Conservation (phyloP, 192 early-diverging fungal genomes). For the Podila horticola region DNA sequence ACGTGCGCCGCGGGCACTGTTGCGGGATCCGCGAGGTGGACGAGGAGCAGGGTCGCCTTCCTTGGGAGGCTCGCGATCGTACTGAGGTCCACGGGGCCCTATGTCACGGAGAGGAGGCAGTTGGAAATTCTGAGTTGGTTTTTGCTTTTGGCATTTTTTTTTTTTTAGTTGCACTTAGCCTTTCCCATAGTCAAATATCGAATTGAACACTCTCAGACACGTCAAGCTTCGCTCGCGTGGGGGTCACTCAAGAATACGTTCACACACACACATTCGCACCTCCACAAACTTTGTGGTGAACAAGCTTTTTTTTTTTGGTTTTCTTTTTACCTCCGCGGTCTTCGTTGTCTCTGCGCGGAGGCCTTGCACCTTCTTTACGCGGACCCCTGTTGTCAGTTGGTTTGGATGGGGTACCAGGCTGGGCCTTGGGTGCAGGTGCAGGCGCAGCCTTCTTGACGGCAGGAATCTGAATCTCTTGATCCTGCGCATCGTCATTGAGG, state of each 20-base stretch:
- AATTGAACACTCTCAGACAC: too few relatives aligned
- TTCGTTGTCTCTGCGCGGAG: not conserved
- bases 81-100: conserved; percentile 32
- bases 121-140: too few relatives aligned
- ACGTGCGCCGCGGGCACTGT: conserved; percentile 57
- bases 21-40: conserved; percentile 53
- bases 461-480: conserved; percentile 54
- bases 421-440: conserved; percentile 10
- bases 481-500: conserved; percentile 68
- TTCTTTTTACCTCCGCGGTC: not conserved
- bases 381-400: conserved; percentile 34
- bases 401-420: conserved; percentile 5
- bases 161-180: not conserved
- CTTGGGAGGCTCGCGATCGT: conserved; percentile 39
- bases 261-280: too few relatives aligned
- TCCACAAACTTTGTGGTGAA: not conserved
- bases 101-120: not conserved
- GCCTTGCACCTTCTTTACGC: conserved; percentile 23
- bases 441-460: conserved; percentile 50
- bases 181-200: not conserved
- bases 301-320: conserved; percentile 14
- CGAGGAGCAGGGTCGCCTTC: conserved; percentile 41
- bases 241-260: too few relatives aligned
- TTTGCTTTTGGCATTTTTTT: not conserved
- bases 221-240: too few relatives aligned